Evolutionary conservation across 2,329 filamentous ascomycete species (phyloP).

Genomic region (Neonectria punicea): DNA sequence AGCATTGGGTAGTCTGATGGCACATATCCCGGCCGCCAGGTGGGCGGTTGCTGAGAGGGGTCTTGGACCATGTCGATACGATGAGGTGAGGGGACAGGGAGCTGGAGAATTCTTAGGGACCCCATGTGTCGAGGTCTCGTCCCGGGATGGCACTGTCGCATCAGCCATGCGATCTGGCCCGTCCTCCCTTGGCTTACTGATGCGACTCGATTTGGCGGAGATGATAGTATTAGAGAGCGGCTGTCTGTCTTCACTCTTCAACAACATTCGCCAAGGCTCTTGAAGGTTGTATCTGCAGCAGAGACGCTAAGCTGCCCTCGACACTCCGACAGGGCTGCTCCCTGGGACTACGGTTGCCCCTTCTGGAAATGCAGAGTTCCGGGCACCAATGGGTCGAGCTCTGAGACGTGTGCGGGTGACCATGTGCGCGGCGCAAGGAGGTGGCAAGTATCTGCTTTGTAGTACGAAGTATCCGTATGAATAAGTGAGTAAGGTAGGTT

Average conservation of each 20-base stretch:
- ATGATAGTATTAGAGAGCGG: constrained; percentile 8
- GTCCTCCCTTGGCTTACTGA: constrained; percentile 22
- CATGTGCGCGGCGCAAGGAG: background rate
- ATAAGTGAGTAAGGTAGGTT: no score
- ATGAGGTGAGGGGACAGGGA: constrained; percentile 10
- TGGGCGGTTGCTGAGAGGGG: constrained; percentile 16
- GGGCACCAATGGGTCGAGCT: background rate
- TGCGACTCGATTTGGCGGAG: constrained; percentile 19
- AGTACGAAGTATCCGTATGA: background rate
- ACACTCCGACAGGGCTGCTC: background rate
- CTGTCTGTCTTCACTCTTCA: constrained; percentile 6
- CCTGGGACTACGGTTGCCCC: constrained; percentile 1
- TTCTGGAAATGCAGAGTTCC: constrained; percentile 5
- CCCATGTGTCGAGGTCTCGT: constrained; percentile 40
- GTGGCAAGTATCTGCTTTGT: background rate
- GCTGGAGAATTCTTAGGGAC: constrained; percentile 32
- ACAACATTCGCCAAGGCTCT: background rate
- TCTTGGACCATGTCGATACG: constrained; percentile 16
- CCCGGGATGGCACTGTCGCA: constrained; percentile 48
- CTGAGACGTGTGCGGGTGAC: background rate
- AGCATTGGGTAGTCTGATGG: constrained; percentile 18
- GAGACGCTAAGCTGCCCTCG: background rate
- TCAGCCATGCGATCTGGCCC: constrained; percentile 36
- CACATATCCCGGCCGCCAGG: constrained; percentile 17
- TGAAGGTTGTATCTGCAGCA: background rate